phyloP scores from a whole-genome alignment of 1,284 basidiomycete genomes.

The Puccinia polysora region DNA sequence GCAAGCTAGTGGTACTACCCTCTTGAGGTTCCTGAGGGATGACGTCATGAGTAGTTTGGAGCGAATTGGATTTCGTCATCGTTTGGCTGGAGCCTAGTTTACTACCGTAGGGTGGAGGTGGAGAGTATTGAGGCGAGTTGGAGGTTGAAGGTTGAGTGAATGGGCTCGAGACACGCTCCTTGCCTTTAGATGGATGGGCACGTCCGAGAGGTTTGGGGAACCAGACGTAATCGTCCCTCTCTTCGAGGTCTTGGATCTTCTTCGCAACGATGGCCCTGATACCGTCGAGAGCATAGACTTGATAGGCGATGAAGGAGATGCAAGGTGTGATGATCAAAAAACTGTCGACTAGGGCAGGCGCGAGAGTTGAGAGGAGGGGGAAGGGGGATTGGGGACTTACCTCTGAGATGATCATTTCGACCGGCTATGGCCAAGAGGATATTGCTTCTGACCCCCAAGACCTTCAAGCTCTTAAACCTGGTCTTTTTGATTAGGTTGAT shows the following conservation, averaged over 20 bases:
- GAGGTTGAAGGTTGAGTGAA: constrained; percentile 1
- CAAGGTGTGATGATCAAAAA: background rate
- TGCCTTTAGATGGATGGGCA: constrained; percentile 22
- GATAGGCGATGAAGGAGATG: background rate
- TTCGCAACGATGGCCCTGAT: constrained; percentile 50
- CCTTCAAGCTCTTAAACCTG: constrained; percentile 49
- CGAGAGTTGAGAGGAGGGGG: background rate
- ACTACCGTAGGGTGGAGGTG: constrained; percentile 32
- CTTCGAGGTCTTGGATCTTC: constrained; percentile 46
- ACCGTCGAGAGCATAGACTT: constrained; percentile 50
- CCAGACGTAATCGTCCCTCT: constrained; percentile 40
- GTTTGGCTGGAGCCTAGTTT: background rate
- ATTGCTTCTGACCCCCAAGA: constrained; percentile 49
- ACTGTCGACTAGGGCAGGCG: background rate
- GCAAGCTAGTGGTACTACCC: background rate
- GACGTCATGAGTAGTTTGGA: background rate
- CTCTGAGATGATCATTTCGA: constrained; percentile 50
- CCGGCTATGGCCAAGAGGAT: constrained; percentile 51
- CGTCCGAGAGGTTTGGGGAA: constrained; percentile 1
- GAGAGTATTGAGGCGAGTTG: constrained; percentile 29
- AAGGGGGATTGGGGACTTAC: background rate
- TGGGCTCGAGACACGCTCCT: constrained; percentile 15
- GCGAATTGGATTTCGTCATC: constrained; percentile 36
- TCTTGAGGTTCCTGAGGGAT: background rate
- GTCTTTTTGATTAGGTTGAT: constrained; percentile 50